Evolutionary conservation across 2,329 filamentous ascomycete species (phyloP).

Genomic region (Neonectria neomacrospora): DNA sequence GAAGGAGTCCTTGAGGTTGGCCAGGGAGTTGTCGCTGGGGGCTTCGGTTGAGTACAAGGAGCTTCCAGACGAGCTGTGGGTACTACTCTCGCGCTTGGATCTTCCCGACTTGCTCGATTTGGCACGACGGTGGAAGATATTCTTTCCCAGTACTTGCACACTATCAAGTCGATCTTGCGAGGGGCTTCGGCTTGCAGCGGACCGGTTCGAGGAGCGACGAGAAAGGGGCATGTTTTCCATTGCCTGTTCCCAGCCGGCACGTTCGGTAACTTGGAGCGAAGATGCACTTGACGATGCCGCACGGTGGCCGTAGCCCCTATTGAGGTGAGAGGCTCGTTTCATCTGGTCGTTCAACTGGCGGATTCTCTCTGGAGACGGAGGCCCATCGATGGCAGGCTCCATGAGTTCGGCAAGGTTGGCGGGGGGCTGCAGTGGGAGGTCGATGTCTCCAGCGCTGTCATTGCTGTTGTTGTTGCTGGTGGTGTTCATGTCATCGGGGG

Average conservation of each 20-base stretch:
- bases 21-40: constrained; percentile 48
- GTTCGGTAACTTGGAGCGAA: constrained; percentile 58
- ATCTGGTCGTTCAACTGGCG: constrained; percentile 69
- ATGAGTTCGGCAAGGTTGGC: constrained; percentile 57
- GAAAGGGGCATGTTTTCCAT: constrained; percentile 62
- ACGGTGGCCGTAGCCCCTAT: constrained; percentile 46
- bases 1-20: constrained; percentile 55
- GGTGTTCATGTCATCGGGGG: constrained; percentile 24
- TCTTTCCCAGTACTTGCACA: constrained; percentile 68
- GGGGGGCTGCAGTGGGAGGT: constrained; percentile 32
- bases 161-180: constrained; percentile 68
- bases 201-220: constrained; percentile 67
- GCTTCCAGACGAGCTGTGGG: constrained; percentile 59
- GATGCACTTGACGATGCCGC: constrained; percentile 66
- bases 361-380: constrained; percentile 69
- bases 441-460: constrained; percentile 24
- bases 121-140: constrained; percentile 66
- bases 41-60: constrained; percentile 61
- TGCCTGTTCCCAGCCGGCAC: constrained; percentile 61
- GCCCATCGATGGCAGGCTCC: constrained; percentile 69
- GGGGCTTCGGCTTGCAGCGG: constrained; percentile 63
- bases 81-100: constrained; percentile 59
- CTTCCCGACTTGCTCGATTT: constrained; percentile 55
- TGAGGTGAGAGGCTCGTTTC: constrained; percentile 61
- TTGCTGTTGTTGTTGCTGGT: constrained; percentile 13